Conservation (phyloP, 805 yeast genomes). For the Pichia kluyveri region DNA sequence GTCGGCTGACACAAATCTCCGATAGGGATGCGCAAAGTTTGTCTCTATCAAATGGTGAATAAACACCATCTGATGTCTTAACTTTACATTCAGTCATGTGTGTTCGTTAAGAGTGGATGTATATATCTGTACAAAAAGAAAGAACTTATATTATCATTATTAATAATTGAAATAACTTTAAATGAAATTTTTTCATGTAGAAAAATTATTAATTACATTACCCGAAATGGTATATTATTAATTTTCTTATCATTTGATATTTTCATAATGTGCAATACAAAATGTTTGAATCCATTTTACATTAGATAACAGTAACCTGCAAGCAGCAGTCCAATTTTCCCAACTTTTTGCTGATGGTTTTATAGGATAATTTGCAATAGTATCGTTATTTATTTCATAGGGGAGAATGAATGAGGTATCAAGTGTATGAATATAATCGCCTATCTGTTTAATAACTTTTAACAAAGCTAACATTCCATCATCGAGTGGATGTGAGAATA, state of each 20-base stretch:
- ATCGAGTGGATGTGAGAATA: slow-evolving; percentile 46
- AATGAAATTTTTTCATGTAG: no score
- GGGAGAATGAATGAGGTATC: slow-evolving; percentile 62
- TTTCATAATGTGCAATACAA: slow-evolving; percentile 34
- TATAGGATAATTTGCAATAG: slow-evolving; percentile 56
- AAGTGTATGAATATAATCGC: slow-evolving; percentile 30
- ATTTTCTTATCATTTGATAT: neutral
- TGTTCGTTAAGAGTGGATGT: no score
- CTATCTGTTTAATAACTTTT: slow-evolving; percentile 40
- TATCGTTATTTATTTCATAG: slow-evolving; percentile 59
- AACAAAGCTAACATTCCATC: neutral
- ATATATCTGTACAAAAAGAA: no score
- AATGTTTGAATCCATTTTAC: slow-evolving; percentile 80
- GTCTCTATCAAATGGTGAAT: neutral
- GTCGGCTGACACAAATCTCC: neutral
- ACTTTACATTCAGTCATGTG: neutral
- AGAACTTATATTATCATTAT: no score
- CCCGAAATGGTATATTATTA: neutral
- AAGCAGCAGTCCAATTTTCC: slow-evolving; percentile 84
- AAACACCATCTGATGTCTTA: neutral
- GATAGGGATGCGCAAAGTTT: neutral
- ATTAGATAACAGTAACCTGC: slow-evolving; percentile 71
- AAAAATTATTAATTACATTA: neutral
- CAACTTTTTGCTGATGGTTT: slow-evolving; percentile 53
- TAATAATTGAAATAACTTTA: neutral